A percentile compares a stretch with the other conserved stretches of the same genome.
Evolutionary conservation across 768 basidiomycete species (phyloP).

Genomic region (Dioszegia hungarica): DNA sequence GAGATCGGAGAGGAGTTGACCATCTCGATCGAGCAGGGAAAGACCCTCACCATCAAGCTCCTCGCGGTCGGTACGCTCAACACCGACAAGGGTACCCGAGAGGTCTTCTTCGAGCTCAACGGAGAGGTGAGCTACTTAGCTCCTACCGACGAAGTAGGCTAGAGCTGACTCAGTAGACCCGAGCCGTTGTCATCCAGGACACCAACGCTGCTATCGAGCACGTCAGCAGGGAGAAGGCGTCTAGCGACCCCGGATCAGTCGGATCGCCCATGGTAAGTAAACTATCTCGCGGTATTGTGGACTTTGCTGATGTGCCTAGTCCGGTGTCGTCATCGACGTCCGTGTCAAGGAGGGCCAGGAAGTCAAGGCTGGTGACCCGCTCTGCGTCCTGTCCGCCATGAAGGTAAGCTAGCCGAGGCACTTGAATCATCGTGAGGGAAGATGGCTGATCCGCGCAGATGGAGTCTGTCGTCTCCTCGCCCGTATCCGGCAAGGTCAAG

Average conservation of each 20-base stretch:
- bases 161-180: conserved; percentile 57
- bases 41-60: conserved; percentile 91
- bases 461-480: conserved; percentile 94
- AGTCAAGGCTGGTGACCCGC: conserved; percentile 95
- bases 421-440: not conserved
- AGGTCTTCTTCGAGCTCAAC: conserved; percentile 98
- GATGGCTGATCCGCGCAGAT: conserved; percentile 58
- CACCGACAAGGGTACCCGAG: conserved; percentile 82
- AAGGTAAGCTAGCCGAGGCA: conserved; percentile 60
- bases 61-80: conserved; percentile 93
- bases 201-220: conserved; percentile 95
- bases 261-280: conserved; percentile 81
- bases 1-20: conserved; percentile 92
- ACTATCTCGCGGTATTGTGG: too few species aligned
- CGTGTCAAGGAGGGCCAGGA: conserved; percentile 96
- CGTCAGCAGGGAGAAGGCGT: conserved; percentile 88
- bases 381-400: conserved; percentile 95
- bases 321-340: conserved; percentile 93
- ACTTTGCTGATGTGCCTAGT: conserved; percentile 16
- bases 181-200: conserved; percentile 92
- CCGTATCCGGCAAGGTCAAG: conserved; percentile 93
- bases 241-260: conserved; percentile 88
- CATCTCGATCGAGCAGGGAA: conserved; percentile 77
- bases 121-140: conserved; percentile 64
- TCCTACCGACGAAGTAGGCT: conserved; percentile 15